Evolutionary conservation across 1,284 basidiomycete species (phyloP).

Genomic region (Apiotrichum veenhuisii): DNA sequence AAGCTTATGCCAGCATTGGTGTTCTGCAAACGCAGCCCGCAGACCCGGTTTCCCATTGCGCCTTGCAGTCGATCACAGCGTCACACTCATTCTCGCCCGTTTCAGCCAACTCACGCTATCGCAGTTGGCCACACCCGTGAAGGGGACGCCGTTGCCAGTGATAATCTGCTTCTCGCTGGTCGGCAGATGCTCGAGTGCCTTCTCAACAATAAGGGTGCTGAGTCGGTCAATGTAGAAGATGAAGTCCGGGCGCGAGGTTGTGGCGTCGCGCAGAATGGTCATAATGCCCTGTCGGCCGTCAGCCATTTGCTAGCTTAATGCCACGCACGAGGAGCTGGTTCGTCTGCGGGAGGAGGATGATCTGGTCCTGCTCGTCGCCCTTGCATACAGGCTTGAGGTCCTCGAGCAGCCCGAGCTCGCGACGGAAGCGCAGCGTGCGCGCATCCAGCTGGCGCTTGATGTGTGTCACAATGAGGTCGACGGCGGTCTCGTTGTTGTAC

Average conservation of each 20-base stretch:
- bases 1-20: too few species aligned
- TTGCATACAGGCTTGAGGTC: conserved; percentile 19
- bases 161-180: conserved; percentile 61
- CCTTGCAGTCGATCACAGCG: not conserved
- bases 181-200: conserved; percentile 75
- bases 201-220: conserved; percentile 77
- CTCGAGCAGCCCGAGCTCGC: conserved; percentile 54
- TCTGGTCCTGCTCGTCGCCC: conserved; percentile 22
- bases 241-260: conserved; percentile 74
- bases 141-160: conserved; percentile 64
- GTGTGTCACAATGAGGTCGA: conserved; percentile 89
- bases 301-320: not conserved
- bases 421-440: conserved; percentile 68
- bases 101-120: conserved; percentile 45
- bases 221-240: conserved; percentile 63
- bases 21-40: too few species aligned
- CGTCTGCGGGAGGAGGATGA: conserved; percentile 69
- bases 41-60: too few species aligned
- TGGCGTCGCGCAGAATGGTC: conserved; percentile 72
- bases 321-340: conserved; percentile 67
- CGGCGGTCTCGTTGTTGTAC: conserved; percentile 72
- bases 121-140: conserved; percentile 57
- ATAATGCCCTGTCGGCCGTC: conserved; percentile 72
- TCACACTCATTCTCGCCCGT: too few species aligned
- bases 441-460: conserved; percentile 78